phyloP scores from a whole-genome alignment of 2,329 filamentous ascomycete genomes.

The Trichophyton simii region DNA sequence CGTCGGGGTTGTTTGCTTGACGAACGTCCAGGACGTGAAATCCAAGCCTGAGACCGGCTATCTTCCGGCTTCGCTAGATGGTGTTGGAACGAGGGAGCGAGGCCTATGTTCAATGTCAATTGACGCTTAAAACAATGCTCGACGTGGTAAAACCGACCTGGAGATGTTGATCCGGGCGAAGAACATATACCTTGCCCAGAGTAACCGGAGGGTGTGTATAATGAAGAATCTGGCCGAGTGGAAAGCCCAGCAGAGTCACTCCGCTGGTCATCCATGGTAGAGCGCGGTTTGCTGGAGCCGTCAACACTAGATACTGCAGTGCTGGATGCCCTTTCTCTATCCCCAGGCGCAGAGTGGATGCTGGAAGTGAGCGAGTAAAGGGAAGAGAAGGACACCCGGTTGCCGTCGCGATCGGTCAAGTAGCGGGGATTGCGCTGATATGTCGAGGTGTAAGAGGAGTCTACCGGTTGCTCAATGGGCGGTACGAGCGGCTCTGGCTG shows the following conservation, averaged over 20 bases:
- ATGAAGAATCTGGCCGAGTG: not conserved
- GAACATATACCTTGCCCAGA: not conserved
- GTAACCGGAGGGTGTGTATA: not conserved
- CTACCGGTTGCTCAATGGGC: not conserved
- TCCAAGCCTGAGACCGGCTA: conserved; percentile 6
- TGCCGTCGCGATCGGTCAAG: conserved; percentile 33
- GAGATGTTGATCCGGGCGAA: conserved; percentile 5
- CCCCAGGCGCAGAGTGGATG: conserved; percentile 9
- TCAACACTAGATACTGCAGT: conserved; percentile 25
- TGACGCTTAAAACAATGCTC: not conserved
- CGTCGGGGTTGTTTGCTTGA: conserved; percentile 60
- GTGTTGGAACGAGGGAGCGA: not conserved
- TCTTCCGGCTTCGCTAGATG: not conserved
- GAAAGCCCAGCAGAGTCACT: not conserved
- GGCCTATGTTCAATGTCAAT: not conserved
- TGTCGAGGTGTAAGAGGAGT: not conserved
- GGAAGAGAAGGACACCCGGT: conserved; percentile 61
- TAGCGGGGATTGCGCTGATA: conserved; percentile 6
- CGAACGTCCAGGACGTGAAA: conserved; percentile 35
- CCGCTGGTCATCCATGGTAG: conserved; percentile 8
- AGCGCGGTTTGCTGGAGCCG: conserved; percentile 22
- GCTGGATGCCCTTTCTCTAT: conserved; percentile 15
- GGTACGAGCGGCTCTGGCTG: not conserved
- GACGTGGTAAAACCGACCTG: conserved; percentile 3
- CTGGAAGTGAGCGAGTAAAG: conserved; percentile 44